Evolutionary conservation across 495 filamentous ascomycete genomes (phyloP).

Genomic region (Parachaetomium inaequale): DNA sequence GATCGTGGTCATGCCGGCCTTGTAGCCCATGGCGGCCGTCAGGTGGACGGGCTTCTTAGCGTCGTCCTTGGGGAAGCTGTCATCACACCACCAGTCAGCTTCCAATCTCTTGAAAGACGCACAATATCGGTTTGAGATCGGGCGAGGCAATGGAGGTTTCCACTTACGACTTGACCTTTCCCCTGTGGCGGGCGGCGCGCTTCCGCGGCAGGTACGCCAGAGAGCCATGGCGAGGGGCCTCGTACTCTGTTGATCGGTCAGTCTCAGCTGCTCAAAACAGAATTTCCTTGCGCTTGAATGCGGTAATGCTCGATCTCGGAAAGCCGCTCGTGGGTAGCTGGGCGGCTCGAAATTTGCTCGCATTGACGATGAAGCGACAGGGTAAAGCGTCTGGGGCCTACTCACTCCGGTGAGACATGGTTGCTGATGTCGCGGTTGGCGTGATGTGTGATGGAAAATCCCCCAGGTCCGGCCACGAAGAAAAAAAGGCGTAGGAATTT

Average conservation of each 20-base stretch:
- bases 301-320: slow-evolving; percentile 8
- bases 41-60: slow-evolving; percentile 98
- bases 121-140: background rate
- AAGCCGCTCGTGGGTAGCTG: background rate
- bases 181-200: slow-evolving; percentile 91
- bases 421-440: slow-evolving; percentile 31
- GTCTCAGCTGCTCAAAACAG: background rate
- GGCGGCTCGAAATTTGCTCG: background rate
- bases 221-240: slow-evolving; percentile 95
- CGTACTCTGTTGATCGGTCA: slow-evolving; percentile 64
- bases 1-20: slow-evolving; percentile 99
- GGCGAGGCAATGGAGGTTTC: slow-evolving; percentile 2
- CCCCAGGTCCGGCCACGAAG: slow-evolving; percentile 22
- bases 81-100: slow-evolving; percentile 30
- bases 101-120: background rate
- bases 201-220: slow-evolving; percentile 96
- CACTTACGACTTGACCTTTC: slow-evolving; percentile 95
- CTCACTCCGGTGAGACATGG: slow-evolving; percentile 41
- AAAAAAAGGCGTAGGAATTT: slow-evolving; percentile 26
- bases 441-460: slow-evolving; percentile 30
- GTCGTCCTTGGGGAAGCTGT: slow-evolving; percentile 99
- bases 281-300: background rate
- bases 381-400: slow-evolving; percentile 4
- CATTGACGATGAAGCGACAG: slow-evolving; percentile 8
- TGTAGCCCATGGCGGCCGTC: slow-evolving; percentile 98